These are phyloP conservation scores for Tricholomella constricta DNA, from an alignment of 768 basidiomycete species.

Conservation along the genomic window DNA sequence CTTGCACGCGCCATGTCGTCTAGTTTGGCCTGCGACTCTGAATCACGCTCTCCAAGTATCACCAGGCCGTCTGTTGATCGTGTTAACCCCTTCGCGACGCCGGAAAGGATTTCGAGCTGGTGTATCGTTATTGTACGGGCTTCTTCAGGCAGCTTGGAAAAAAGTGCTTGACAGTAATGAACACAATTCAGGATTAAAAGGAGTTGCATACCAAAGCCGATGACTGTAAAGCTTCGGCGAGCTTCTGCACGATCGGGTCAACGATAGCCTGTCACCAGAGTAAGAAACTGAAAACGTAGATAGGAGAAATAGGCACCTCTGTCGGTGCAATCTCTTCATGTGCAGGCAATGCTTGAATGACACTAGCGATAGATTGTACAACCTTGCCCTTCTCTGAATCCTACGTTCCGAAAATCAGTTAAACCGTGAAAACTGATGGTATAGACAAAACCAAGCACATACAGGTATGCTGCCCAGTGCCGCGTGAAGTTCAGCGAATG, in stretches of 20 bases:
- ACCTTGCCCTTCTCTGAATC: conserved; percentile 60
- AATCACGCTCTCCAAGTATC: conserved; percentile 55
- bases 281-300: not conserved
- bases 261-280: conserved; percentile 60
- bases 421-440: too few relatives aligned
- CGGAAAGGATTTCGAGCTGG: conserved; percentile 80
- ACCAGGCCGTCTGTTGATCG: conserved; percentile 68
- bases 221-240: conserved; percentile 62
- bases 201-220: conserved; percentile 45
- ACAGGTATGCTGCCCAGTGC: conserved; percentile 76
- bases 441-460: conserved; percentile 25
- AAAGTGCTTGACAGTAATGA: not conserved
- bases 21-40: conserved; percentile 50
- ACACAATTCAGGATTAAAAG: not conserved
- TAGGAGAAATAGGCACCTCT: conserved; percentile 43
- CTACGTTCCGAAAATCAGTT: not conserved
- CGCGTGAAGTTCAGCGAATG: conserved; percentile 84
- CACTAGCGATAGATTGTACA: conserved; percentile 88
- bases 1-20: conserved; percentile 62
- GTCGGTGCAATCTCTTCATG: conserved; percentile 77
- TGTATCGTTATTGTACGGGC: conserved; percentile 65
- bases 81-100: conserved; percentile 86
- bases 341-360: conserved; percentile 87
- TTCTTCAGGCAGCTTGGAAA: conserved; percentile 66
- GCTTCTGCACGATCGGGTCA: conserved; percentile 68